Conservation (phyloP, 192 early-diverging fungal species). For the Podila minutissima region DNA sequence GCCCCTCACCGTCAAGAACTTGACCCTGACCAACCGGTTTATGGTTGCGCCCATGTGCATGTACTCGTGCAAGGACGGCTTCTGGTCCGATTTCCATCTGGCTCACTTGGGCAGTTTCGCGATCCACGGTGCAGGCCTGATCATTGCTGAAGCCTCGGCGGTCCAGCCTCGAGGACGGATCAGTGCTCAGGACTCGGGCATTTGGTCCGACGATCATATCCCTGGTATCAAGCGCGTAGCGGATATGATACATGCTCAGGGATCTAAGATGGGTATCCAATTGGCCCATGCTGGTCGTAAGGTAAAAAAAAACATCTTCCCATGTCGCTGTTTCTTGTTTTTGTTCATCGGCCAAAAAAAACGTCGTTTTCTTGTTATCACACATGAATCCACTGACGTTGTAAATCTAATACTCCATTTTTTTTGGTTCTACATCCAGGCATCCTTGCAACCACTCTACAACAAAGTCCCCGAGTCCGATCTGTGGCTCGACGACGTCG, state of each 20-base stretch:
- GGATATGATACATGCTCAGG: conserved; percentile 71
- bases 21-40: conserved; percentile 83
- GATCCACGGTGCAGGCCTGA: conserved; percentile 78
- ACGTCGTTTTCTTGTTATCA: not conserved
- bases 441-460: not conserved
- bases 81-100: conserved; percentile 71
- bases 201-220: conserved; percentile 89
- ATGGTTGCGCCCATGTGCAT: conserved; percentile 87
- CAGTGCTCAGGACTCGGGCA: conserved; percentile 77
- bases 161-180: conserved; percentile 83
- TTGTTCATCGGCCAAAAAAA: not conserved
- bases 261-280: conserved; percentile 75
- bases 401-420: not conserved
- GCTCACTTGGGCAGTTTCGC: conserved; percentile 79
- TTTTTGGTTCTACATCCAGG: not conserved
- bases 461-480: conserved; percentile 10
- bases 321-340: not conserved
- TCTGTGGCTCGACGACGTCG: conserved; percentile 78
- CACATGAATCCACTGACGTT: not conserved
- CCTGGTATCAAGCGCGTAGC: conserved; percentile 66
- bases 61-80: conserved; percentile 73
- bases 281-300: conserved; percentile 90
- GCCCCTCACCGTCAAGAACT: conserved; percentile 71
- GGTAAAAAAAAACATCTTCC: conserved; percentile 9
- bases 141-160: conserved; percentile 83